Conservation (phyloP, 2,329 filamentous ascomycete genomes). For the Aureobasidium subglaciale region DNA sequence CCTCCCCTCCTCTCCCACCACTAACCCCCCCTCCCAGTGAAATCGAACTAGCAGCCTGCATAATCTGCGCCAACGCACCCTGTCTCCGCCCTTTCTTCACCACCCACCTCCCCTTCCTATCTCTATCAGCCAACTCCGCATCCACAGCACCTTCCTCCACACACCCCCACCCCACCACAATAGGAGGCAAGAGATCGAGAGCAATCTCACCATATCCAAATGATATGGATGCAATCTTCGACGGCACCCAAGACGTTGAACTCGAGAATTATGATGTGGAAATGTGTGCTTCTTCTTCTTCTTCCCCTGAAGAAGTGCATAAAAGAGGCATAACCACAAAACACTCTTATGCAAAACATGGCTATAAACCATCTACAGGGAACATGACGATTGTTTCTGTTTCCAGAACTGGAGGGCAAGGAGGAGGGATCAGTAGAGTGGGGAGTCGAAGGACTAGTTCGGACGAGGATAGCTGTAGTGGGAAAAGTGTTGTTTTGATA, state of each 20-base stretch:
- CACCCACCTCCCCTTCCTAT: not conserved
- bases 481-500: not conserved
- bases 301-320: no score
- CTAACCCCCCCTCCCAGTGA: not conserved
- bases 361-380: not conserved
- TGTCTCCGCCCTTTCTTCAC: slow-evolving; percentile 10
- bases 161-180: not conserved
- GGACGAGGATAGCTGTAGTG: not conserved
- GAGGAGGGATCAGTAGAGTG: no score
- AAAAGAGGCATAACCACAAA: not conserved
- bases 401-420: no score
- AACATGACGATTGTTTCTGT: not conserved
- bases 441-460: not conserved
- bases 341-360: not conserved
- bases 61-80: slow-evolving; percentile 6
- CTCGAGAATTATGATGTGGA: not conserved
- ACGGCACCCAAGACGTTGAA: slow-evolving; percentile 9
- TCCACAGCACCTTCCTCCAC: not conserved
- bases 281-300: no score
- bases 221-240: not conserved
- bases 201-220: not conserved
- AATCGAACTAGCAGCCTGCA: slow-evolving; percentile 2
- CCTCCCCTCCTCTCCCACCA: not conserved
- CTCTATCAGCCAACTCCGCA: not conserved
- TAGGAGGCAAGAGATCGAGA: not conserved